Evolutionary conservation across 768 basidiomycete species (phyloP), one percentile per base, ranked within the genome.

Genomic region (Hydnomerulius pinastri): DNA sequence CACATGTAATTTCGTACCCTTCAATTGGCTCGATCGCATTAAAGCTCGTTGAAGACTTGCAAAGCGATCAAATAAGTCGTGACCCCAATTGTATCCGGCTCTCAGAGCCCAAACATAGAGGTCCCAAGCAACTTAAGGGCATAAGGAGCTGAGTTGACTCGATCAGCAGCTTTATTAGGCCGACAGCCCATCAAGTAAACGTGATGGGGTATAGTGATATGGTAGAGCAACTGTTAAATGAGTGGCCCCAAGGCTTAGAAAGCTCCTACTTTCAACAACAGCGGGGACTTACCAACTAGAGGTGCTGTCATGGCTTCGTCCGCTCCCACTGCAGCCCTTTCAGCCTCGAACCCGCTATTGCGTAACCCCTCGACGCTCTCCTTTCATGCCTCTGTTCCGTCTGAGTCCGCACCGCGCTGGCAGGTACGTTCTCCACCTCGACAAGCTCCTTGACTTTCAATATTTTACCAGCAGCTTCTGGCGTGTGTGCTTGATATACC

Each of bases 371-470:
- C 10, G 77, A 68, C 9, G 88, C 80, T 66, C 77, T 82, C 61
- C 90, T 74, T 54, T 87, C 86, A 59, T 68, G 66, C 57, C 82
- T 76, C 73, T 86, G 84, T 70, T 90, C 77, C 54, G 79, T 71
- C 64, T 83, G 83, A n/a, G 82, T 86, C 71, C 78, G 77, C 21
- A 92, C 90, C 48, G 77, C 72, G 28, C 77, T 74, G 21, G 74
- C 73, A 0, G 86, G 80, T 13, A 97, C 92, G 63, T 95, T 96
- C 67, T 85, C 78, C 36, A 98, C 93, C 62, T 88, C 80, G 9
- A 97, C 81, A 37, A 98, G 73, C 71, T 98, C 94, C 76, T 97
- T 98, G 49, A 97, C 83, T 20, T 71, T 71, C 41, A 98, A 74
- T 43, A 97, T 93, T 68, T 90, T 90, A 12, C 95, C 94, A 0